Conservation (phyloP, 805 yeast genomes). For the Metschnikowia similis region DNA sequence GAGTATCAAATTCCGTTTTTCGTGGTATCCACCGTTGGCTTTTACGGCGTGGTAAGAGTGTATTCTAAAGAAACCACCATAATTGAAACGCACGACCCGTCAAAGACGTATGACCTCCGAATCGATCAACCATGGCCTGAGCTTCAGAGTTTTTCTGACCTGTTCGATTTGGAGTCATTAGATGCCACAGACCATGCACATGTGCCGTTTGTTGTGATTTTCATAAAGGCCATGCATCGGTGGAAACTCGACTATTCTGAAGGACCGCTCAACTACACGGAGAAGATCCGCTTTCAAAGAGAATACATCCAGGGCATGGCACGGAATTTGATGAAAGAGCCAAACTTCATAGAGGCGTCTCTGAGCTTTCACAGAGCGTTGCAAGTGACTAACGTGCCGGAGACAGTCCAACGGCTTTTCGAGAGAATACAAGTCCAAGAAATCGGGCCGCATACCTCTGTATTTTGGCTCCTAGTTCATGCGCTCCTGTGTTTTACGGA, state of each 20-base stretch:
- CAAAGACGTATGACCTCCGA: slow-evolving; percentile 58
- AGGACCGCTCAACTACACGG: slow-evolving; percentile 34
- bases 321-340: slow-evolving; percentile 49
- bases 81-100: slow-evolving; percentile 70
- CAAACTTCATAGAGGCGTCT: slow-evolving; percentile 39
- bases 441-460: slow-evolving; percentile 20
- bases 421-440: slow-evolving; percentile 3
- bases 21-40: slow-evolving; percentile 51
- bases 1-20: slow-evolving; percentile 50
- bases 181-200: slow-evolving; percentile 49
- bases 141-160: slow-evolving; percentile 45
- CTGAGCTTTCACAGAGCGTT: slow-evolving; percentile 33
- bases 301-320: slow-evolving; percentile 33
- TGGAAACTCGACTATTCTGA: slow-evolving; percentile 35
- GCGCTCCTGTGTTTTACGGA: slow-evolving; percentile 52
- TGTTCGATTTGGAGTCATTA: slow-evolving; percentile 45
- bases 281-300: slow-evolving; percentile 37
- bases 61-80: slow-evolving; percentile 57
- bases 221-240: slow-evolving; percentile 48
- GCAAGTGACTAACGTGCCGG: slow-evolving; percentile 34
- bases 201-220: slow-evolving; percentile 64
- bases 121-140: slow-evolving; percentile 73
- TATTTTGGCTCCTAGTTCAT: slow-evolving; percentile 60
- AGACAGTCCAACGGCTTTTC: slow-evolving; percentile 21
- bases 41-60: slow-evolving; percentile 58